Conservation (phyloP, 345 rosid genomes). For the Combretum micranthum region DNA sequence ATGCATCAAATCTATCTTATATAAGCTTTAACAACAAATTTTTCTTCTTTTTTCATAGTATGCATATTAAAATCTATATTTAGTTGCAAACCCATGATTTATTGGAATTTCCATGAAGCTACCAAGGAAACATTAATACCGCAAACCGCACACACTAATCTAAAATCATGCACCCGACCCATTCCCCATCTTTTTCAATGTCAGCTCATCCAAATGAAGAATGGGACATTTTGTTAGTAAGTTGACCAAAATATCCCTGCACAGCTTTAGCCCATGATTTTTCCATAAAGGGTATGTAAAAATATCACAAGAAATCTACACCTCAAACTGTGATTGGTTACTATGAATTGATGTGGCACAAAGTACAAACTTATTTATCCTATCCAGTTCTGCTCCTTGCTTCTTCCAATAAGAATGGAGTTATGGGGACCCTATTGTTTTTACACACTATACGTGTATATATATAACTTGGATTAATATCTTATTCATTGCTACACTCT, state of each 20-base stretch:
- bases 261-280: conserved; percentile 3
- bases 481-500: conserved; percentile 8
- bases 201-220: conserved; percentile 22
- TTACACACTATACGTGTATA: conserved; percentile 13
- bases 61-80: background rate
- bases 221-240: conserved; percentile 9
- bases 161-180: conserved; percentile 10
- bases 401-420: background rate
- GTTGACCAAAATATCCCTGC: conserved; percentile 25
- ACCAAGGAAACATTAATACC: no score
- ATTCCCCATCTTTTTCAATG: conserved; percentile 13
- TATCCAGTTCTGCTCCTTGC: conserved; percentile 38
- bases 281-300: background rate
- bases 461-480: conserved; percentile 13
- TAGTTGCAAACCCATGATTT: background rate
- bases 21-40: no score
- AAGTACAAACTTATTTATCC: conserved; percentile 31
- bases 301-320: conserved; percentile 45
- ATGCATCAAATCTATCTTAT: background rate
- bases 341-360: conserved; percentile 37
- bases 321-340: conserved; percentile 45
- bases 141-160: background rate
- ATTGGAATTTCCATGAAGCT: background rate
- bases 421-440: background rate
- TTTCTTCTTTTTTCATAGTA: background rate